These are phyloP conservation scores for Lentinula sp. DNA, from an alignment of 768 basidiomycete species.

Conservation along the genomic window DNA sequence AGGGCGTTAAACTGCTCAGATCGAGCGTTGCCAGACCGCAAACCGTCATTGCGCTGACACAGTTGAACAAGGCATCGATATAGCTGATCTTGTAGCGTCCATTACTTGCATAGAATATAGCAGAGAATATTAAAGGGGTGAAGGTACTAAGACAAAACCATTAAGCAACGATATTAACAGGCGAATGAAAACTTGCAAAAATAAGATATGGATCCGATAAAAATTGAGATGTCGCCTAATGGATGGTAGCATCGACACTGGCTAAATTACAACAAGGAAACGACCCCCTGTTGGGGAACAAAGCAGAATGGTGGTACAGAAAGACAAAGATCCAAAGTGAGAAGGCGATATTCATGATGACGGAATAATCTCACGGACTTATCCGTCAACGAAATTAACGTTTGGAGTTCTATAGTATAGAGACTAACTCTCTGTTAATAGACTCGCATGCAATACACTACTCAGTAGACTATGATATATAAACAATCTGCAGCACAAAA, in stretches of 20 bases:
- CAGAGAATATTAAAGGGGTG: constrained; percentile 73
- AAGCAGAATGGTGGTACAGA: neutral
- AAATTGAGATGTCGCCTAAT: constrained; percentile 56
- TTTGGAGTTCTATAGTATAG: neutral
- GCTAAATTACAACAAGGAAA: neutral
- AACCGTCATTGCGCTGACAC: constrained; percentile 72
- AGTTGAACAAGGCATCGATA: constrained; percentile 74
- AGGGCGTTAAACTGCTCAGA: constrained; percentile 58
- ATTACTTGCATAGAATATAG: constrained; percentile 80
- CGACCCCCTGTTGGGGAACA: neutral
- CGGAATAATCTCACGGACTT: neutral
- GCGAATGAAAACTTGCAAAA: constrained; percentile 41
- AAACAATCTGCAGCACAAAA: constrained; percentile 6
- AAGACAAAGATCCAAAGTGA: neutral
- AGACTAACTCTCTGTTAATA: constrained; percentile 1
- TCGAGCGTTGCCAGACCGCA: constrained; percentile 73
- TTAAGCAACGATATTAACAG: neutral
- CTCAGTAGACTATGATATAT: constrained; percentile 2
- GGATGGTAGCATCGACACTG: constrained; percentile 12
- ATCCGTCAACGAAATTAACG: neutral
- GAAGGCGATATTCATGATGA: neutral
- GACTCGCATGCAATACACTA: constrained; percentile 2
- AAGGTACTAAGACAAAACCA: constrained; percentile 44
- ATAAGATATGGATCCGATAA: constrained; percentile 54
- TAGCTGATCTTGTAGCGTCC: constrained; percentile 51